Evolutionary conservation across 2,329 filamentous ascomycete species (phyloP).

Genomic region (Fusarium proliferatum): DNA sequence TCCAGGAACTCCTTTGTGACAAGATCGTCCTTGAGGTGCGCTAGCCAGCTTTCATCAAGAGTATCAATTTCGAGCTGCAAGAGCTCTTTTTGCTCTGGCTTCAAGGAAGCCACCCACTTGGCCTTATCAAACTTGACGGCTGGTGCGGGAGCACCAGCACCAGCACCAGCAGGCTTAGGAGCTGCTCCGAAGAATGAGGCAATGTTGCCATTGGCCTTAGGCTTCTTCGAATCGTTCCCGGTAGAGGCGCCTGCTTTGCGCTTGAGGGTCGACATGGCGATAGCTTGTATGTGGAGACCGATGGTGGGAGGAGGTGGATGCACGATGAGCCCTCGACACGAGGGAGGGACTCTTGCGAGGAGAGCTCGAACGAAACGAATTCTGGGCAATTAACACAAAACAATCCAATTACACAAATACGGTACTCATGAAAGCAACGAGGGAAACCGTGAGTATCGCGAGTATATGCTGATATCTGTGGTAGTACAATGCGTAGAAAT

Average conservation of each 20-base stretch:
- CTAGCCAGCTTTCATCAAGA: conserved; percentile 90
- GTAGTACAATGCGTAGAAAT: conserved; percentile 7
- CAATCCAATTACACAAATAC: background rate
- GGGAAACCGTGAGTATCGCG: background rate
- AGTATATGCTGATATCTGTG: background rate
- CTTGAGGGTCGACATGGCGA: conserved; percentile 69
- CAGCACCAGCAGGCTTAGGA: conserved; percentile 62
- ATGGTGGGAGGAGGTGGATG: conserved; percentile 31
- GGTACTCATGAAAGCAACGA: background rate
- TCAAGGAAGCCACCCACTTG: conserved; percentile 86
- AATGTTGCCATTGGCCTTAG: conserved; percentile 81
- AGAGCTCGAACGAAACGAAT: conserved; percentile 27
- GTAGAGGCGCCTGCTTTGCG: conserved; percentile 69
- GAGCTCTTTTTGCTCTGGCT: conserved; percentile 82
- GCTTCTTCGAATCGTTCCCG: conserved; percentile 71
- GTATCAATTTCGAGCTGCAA: conserved; percentile 93
- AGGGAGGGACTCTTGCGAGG: conserved; percentile 23
- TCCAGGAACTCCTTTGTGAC: conserved; percentile 82
- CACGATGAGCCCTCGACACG: conserved; percentile 29
- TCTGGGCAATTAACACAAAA: conserved; percentile 12
- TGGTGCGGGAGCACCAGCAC: conserved; percentile 45
- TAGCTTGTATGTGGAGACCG: conserved; percentile 32
- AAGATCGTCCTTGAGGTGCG: conserved; percentile 88
- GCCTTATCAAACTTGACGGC: conserved; percentile 82
- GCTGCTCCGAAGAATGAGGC: conserved; percentile 84